These are phyloP conservation scores for Nemania diffusa DNA, from an alignment of 2,329 filamentous ascomycete genomes.

Conservation along the genomic window DNA sequence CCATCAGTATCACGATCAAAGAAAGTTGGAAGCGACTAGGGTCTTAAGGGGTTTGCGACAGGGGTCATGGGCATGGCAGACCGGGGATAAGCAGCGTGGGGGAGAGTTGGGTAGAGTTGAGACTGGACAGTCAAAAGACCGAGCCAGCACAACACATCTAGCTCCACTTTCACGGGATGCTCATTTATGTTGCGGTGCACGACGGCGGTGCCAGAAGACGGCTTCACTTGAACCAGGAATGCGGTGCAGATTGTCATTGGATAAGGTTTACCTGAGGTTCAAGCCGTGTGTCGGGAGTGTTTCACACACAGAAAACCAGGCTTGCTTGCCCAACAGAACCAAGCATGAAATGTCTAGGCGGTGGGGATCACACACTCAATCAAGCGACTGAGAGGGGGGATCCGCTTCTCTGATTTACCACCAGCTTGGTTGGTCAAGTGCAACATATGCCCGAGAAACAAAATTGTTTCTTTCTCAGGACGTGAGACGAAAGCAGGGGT, in stretches of 20 bases:
- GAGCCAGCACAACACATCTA: constrained; percentile 21
- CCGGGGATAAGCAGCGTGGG: constrained; percentile 7
- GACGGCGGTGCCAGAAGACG: constrained; percentile 24
- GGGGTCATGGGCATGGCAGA: constrained; percentile 20
- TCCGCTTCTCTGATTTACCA: constrained; percentile 25
- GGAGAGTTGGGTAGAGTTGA: constrained; percentile 18
- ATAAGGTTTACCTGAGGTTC: constrained; percentile 40
- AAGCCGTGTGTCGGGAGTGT: constrained; percentile 44
- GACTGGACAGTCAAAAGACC: constrained; percentile 11
- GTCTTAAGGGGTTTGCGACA: constrained; percentile 25
- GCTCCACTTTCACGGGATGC: constrained; percentile 22
- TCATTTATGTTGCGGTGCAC: constrained; percentile 23
- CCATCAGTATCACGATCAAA: constrained; percentile 27
- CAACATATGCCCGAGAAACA: constrained; percentile 6
- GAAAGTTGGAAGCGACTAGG: constrained; percentile 16
- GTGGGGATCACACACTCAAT: constrained; percentile 42
- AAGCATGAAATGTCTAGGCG: constrained; percentile 41
- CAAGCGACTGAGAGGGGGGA: constrained; percentile 1
- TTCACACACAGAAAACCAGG: constrained; percentile 43
- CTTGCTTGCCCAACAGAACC: constrained; percentile 31
- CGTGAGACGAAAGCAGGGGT: background rate
- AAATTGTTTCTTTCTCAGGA: constrained; percentile 1
- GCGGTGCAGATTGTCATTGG: constrained; percentile 34
- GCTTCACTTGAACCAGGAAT: constrained; percentile 30
- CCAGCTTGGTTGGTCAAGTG: constrained; percentile 9